Evolutionary conservation across 495 filamentous ascomycete genomes (phyloP), one percentile per base, ranked within the genome.

Genomic region (Chaetomium fimeti): DNA sequence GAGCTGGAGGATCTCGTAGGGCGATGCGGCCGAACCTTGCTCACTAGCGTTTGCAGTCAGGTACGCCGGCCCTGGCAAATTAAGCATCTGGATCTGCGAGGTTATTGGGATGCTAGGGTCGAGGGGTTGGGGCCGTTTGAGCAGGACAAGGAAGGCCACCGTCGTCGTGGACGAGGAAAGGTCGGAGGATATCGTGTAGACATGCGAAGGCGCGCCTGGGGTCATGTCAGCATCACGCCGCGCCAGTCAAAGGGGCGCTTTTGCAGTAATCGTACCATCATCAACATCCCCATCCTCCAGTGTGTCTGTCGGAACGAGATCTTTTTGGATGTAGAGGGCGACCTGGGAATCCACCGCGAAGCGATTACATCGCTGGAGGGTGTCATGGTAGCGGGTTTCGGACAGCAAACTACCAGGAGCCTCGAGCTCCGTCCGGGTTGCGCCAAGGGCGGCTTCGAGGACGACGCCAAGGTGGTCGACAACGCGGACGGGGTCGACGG

Each of bases 291-390:
- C 76, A 68, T 81, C 73, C 64, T 70, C 72, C 25, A 69, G 71
- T 57, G 63, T 61, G 62, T 59, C 68, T 49, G 81, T 76, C 25
- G 79, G 76, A 47, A 85, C 76, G 40, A 89, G 72, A 70, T 96
- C 91, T 77, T 96, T 96, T 70, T 91, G 89, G 63, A 95, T 89
- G 76, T 97, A 98, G 56, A 99, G 78, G 28, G 88, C 91, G 45
- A 88, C 84, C 79, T 96, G 91, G 54, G 89, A 79, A 76, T 97
- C 94, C 29, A 87, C 85, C 55, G 92, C 91, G 75, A 96, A 99
- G 69, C 93, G 87, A 65, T 85, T 88, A 76, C 93, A 97, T 77
- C 92, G 83, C 70, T 91, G 87, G 28, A 92, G 77, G 0, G 94
- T 98, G 60, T 98, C 93, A 42, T 79, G 76, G 68, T 88, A 83